Percentiles rank a stretch among this genome's conserved stretches.
Conservation (phyloP, 331 rosid species). For the Stylosanthes scabra region DNA sequence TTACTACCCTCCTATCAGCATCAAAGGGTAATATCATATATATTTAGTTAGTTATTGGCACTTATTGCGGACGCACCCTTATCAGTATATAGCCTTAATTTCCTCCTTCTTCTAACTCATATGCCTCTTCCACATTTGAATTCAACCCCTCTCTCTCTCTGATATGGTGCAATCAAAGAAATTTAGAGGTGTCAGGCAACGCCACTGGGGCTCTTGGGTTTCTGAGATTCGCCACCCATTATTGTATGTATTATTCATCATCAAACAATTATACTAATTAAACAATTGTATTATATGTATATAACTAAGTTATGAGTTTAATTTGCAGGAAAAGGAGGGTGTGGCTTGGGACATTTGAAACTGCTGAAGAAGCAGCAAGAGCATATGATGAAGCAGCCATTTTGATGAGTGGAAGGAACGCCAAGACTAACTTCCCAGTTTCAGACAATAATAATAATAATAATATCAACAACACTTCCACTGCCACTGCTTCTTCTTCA, state of each 20-base stretch:
- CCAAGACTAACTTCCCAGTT: conserved; percentile 88
- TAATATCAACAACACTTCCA: neutral
- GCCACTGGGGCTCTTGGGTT: conserved; percentile 98
- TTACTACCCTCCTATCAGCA: conserved; percentile 28
- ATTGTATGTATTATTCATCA: conserved; percentile 45
- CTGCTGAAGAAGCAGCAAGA: conserved; percentile 88
- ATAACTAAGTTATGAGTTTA: neutral
- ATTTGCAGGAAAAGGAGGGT: conserved; percentile 80
- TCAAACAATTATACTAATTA: conserved; percentile 25
- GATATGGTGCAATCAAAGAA: conserved; percentile 71
- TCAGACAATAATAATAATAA: conserved; percentile 25
- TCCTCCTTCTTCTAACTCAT: too few species aligned
- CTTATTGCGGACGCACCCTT: conserved; percentile 26
- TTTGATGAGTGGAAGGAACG: conserved; percentile 80
- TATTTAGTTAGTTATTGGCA: conserved; percentile 1
- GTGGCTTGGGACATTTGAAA: conserved; percentile 94
- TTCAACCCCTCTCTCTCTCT: neutral
- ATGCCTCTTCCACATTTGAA: too few species aligned
- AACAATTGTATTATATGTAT: neutral
- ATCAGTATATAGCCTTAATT: too few species aligned
- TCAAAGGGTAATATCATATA: conserved; percentile 27
- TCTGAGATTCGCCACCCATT: conserved; percentile 94
- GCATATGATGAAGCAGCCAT: conserved; percentile 95
- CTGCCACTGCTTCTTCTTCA: neutral
- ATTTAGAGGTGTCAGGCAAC: conserved; percentile 94